Conservation (phyloP, 2,329 filamentous ascomycete species). For the Cadophora malorum region DNA sequence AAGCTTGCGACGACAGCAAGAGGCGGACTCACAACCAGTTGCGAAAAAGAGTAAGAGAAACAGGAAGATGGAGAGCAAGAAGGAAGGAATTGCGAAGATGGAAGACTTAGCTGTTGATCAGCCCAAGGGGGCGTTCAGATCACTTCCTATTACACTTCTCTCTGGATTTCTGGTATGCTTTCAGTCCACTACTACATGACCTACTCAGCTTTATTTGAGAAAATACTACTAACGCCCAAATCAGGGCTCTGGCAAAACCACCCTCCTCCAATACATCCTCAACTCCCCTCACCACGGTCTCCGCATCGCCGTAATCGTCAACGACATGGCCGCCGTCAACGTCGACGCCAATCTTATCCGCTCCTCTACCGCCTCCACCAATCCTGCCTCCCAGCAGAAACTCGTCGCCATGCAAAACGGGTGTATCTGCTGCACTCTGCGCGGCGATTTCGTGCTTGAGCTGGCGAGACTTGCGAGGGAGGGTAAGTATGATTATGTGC, state of each 20-base stretch:
- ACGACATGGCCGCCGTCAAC: constrained; percentile 65
- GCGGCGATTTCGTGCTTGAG: constrained; percentile 74
- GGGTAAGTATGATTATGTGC: constrained; percentile 71
- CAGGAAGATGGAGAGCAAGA: not conserved
- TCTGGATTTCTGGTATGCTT: constrained; percentile 4
- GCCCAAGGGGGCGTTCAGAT: not conserved
- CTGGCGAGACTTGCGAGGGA: constrained; percentile 68
- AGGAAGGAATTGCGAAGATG: not conserved
- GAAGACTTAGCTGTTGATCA: too few relatives aligned
- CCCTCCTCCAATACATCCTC: constrained; percentile 72
- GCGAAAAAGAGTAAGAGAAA: not conserved
- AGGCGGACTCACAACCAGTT: not conserved
- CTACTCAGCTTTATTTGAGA: too few relatives aligned
- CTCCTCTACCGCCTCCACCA: constrained; percentile 22
- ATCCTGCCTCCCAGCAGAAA: constrained; percentile 51
- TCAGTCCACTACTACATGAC: too few relatives aligned
- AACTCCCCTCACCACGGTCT: constrained; percentile 68
- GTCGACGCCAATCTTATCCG: constrained; percentile 49
- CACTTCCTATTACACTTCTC: constrained; percentile 10
- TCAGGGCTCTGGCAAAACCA: constrained; percentile 64
- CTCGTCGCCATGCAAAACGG: constrained; percentile 74
- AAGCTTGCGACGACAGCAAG: constrained; percentile 6
- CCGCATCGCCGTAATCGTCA: constrained; percentile 74
- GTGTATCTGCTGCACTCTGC: constrained; percentile 78
- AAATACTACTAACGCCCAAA: not conserved